Conservation (phyloP, 352 stramenopile species). For the Blastocystis sp. region DNA sequence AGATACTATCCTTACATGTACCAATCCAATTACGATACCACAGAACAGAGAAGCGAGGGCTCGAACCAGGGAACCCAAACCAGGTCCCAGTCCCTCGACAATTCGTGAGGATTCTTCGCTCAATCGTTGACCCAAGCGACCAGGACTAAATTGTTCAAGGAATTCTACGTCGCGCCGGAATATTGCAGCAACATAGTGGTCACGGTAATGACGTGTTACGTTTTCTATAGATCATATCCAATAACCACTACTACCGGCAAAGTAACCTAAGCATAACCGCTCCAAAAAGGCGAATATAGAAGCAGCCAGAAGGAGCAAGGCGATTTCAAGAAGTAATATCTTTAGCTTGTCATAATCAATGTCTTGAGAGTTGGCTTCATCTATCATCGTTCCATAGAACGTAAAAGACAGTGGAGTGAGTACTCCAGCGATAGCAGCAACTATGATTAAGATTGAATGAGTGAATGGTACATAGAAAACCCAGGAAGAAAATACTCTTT, state of each 20-base stretch:
- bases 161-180: slow-evolving; percentile 38
- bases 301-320: not conserved
- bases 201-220: slow-evolving; percentile 9
- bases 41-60: not conserved
- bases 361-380: not conserved
- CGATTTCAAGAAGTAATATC: not conserved
- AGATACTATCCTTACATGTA: not conserved
- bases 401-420: not conserved
- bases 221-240: not conserved
- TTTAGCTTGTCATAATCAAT: not conserved
- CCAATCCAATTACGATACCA: slow-evolving; percentile 10
- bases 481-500: not conserved
- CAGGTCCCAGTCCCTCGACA: slow-evolving; percentile 30
- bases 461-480: slow-evolving; percentile 12
- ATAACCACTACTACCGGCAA: not conserved
- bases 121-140: slow-evolving; percentile 39
- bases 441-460: not conserved
- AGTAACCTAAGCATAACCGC: not conserved
- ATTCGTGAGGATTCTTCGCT: slow-evolving; percentile 49
- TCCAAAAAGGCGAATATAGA: slow-evolving; percentile 9
- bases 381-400: not conserved
- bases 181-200: slow-evolving; percentile 2
- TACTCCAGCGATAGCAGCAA: not conserved
- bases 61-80: slow-evolving; percentile 26
- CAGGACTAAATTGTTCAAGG: slow-evolving; percentile 42